phyloP scores from a whole-genome alignment of 2,329 filamentous ascomycete species.

The Penicillium sp. region DNA sequence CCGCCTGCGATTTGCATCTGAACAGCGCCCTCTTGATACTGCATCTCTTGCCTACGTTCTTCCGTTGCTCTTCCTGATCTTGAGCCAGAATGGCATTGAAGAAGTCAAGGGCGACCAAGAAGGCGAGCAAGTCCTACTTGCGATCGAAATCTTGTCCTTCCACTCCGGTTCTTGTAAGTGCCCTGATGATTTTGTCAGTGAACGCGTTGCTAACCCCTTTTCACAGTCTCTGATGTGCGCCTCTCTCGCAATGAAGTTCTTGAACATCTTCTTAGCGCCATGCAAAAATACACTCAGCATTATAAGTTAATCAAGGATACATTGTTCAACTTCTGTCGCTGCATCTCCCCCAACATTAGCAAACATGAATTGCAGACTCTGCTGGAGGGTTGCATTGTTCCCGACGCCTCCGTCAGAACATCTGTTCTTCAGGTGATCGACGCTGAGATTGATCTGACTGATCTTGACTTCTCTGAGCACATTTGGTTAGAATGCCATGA shows the following conservation, averaged over 20 bases:
- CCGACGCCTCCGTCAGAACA: constrained; percentile 76
- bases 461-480: constrained; percentile 81
- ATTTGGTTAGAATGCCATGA: constrained; percentile 95
- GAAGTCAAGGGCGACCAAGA: constrained; percentile 68
- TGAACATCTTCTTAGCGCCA: constrained; percentile 69
- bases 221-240: constrained; percentile 59
- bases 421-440: constrained; percentile 87
- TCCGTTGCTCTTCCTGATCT: constrained; percentile 75
- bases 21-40: constrained; percentile 90
- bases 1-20: constrained; percentile 81
- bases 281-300: constrained; percentile 88
- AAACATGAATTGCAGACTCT: constrained; percentile 71
- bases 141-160: constrained; percentile 83
- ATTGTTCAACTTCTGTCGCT: constrained; percentile 80
- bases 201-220: not conserved
- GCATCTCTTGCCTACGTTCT: constrained; percentile 86
- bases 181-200: not conserved
- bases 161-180: constrained; percentile 69
- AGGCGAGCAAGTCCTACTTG: constrained; percentile 86
- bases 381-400: constrained; percentile 75
- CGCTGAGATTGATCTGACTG: constrained; percentile 86
- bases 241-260: constrained; percentile 77
- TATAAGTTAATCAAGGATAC: constrained; percentile 96
- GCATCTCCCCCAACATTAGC: constrained; percentile 77
- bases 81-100: constrained; percentile 74